Evolutionary conservation across 1,139 yeast genomes (phyloP), one percentile per base, ranked within the genome.

Genomic region (Hemisphaericaspora xylanilytica): DNA sequence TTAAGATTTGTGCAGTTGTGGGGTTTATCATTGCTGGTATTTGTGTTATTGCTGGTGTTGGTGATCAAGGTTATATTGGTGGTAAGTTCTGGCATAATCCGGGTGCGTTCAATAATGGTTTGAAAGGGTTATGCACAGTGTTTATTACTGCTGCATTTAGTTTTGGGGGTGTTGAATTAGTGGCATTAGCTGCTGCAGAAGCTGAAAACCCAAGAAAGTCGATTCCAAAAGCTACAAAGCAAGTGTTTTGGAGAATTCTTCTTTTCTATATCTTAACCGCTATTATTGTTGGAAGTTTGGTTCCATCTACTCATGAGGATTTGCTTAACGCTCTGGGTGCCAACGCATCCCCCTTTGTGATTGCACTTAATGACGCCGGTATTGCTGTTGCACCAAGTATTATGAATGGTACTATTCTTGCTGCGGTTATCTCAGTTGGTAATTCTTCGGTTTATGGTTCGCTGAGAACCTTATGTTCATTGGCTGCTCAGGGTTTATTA

Each of bases 91-190:
- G 75, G 75, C 59, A 56, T 35, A 38, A 61, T 27, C 73, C 74
- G 2, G 75, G 75, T 8, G 56, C 87, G 0, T 70, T 70, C 71
- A 65, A 74, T 68, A 43, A 66, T 56, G 75, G 77, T 68, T 42
- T 86, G 77, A 87, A 88, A 58, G 96, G 96, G 49, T 80, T 87
- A 21, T 78, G 88, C 53, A 69, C 86, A n/a, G 85, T 85, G 24
- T 85, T 89, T 53, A 88, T 89, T 37, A 78, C 83, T 24, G 94
- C 95, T 20, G 94, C 96, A 5, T 89, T 87, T 62, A 80, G 96
- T 4, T 84, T 85, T 53, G 89, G 69, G 28, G 70, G 70, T 33
- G 63, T 73, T 16, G 77, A 71, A 50, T 60, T 73, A 55, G 84
- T 84, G 42, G 94, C 94, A 39, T 68, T 88, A 47, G 89, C 95